Base-by-base conservation (phyloP, 495 filamentous ascomycete genomes). In the Penicillium canescens region DNA sequence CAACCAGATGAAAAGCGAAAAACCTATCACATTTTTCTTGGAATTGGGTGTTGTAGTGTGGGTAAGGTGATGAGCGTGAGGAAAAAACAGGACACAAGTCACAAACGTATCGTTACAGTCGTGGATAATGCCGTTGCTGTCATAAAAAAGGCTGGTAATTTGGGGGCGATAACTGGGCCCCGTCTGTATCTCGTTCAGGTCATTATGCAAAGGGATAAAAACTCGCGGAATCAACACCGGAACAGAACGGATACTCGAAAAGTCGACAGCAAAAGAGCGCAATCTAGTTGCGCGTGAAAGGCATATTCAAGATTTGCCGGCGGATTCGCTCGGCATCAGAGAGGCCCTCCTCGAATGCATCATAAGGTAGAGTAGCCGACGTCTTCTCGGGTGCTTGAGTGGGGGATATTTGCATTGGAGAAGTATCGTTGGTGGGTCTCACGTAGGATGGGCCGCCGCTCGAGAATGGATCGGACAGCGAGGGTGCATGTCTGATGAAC, bases 271-370 rank as follows among this genome's bases (percentile, higher is more conserved):
- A 46, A 43, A 41, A 54, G 33, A 37, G 37, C 42, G 50, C 61
- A 56, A 51, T 42, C 43, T 70, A 74, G 45, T 62, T 59, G 58
- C 67, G 67, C 52, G 59, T 64, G 39, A 62, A 68, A 42, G 72
- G 58, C 68, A 72, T 69, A 53, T 71, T 76, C 52, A 76, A 50
- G 39, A 77, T 75, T 62, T 76, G 73, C 50, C 73, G 69, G 34
- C 73, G 69, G 26, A 78, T 77, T 0, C 74, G 69, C 56, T 79
- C 74, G n/a, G 74, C 76, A 56, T 79, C 76, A 2, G 74, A 71
- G 24, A 78, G 62, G 40, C 72, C 73, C 42, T 68, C 60, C 53
- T 74, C 73, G 11, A 65, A 70, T 4, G 73, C 64, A 39, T 77
- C 65, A 49, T 65, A 69, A 16, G 69, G 70, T n/a, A 65, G 45